Percentiles rank a stretch among this genome's conserved stretches.
Conservation (phyloP, 805 yeast genomes). For the Kodamaea kakaduensis region DNA sequence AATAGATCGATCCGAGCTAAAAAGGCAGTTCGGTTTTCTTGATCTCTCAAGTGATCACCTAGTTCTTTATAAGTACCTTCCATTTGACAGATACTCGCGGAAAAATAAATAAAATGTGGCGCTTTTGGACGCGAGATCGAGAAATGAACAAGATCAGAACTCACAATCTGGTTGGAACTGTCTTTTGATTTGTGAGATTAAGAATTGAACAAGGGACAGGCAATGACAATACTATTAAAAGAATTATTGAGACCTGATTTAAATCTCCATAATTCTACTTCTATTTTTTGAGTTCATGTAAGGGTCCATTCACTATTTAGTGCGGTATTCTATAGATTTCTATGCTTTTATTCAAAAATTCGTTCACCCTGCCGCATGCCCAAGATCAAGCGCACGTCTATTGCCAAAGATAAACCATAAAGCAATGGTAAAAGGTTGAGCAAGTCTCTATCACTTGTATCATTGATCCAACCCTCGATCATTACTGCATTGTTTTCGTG, state of each 20-base stretch:
- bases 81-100: too few relatives aligned
- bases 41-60: constrained; percentile 12
- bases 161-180: too few relatives aligned
- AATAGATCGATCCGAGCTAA: constrained; percentile 1
- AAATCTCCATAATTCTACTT: too few relatives aligned
- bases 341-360: constrained; percentile 44
- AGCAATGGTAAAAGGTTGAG: constrained; percentile 78
- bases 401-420: constrained; percentile 68
- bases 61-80: constrained; percentile 5
- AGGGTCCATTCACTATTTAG: too few relatives aligned
- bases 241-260: neutral
- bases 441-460: constrained; percentile 84
- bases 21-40: constrained; percentile 3
- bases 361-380: constrained; percentile 72
- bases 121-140: too few relatives aligned
- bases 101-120: too few relatives aligned
- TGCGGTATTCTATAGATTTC: neutral
- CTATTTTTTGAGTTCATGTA: too few relatives aligned
- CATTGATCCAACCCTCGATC: constrained; percentile 97
- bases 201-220: too few relatives aligned
- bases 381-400: constrained; percentile 78
- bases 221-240: too few relatives aligned
- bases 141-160: too few relatives aligned
- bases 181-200: too few relatives aligned
- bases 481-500: constrained; percentile 86